phyloP scores from a whole-genome alignment of 441 rosid genomes.

The Adansonia gregorii region DNA sequence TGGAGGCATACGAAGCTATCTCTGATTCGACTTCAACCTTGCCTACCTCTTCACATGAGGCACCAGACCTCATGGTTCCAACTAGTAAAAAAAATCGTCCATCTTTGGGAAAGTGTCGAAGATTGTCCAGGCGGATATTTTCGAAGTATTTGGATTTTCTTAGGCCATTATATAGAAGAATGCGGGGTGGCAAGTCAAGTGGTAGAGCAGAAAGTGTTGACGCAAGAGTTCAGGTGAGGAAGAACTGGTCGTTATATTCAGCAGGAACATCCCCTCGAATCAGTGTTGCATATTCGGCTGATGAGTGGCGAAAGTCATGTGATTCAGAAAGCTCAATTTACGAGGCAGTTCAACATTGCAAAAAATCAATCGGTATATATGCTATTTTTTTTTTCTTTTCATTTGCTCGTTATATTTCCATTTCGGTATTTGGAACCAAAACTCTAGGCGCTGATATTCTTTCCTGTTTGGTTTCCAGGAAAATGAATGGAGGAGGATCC shows the following conservation, averaged over 20 bases:
- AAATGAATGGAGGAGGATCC: slow-evolving; percentile 46
- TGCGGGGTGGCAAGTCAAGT: slow-evolving; percentile 51
- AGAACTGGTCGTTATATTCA: slow-evolving; percentile 52
- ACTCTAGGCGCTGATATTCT: slow-evolving; percentile 27
- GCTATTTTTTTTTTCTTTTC: slow-evolving; percentile 8
- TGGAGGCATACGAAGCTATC: slow-evolving; percentile 38
- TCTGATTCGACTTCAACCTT: slow-evolving; percentile 38
- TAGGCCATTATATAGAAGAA: slow-evolving; percentile 62
- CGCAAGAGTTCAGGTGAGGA: slow-evolving; percentile 44
- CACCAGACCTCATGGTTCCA: slow-evolving; percentile 36
- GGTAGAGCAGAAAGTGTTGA: slow-evolving; percentile 44
- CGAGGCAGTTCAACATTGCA: slow-evolving; percentile 99
- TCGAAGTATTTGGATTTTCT: slow-evolving; percentile 74
- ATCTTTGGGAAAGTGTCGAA: slow-evolving; percentile 56
- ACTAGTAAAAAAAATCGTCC: slow-evolving; percentile 39
- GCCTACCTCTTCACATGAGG: slow-evolving; percentile 34
- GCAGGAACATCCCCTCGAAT: slow-evolving; percentile 67
- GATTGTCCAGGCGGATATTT: slow-evolving; percentile 56
- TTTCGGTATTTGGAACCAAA: neutral
- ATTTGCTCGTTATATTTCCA: neutral
- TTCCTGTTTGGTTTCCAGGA: slow-evolving; percentile 42
- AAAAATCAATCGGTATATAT: slow-evolving; percentile 71
- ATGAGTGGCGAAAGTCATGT: slow-evolving; percentile 79
- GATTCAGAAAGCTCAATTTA: slow-evolving; percentile 92
- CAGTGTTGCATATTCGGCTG: slow-evolving; percentile 66